Conservation (phyloP, 495 filamentous ascomycete genomes). For the Lineolata rhizophorae region DNA sequence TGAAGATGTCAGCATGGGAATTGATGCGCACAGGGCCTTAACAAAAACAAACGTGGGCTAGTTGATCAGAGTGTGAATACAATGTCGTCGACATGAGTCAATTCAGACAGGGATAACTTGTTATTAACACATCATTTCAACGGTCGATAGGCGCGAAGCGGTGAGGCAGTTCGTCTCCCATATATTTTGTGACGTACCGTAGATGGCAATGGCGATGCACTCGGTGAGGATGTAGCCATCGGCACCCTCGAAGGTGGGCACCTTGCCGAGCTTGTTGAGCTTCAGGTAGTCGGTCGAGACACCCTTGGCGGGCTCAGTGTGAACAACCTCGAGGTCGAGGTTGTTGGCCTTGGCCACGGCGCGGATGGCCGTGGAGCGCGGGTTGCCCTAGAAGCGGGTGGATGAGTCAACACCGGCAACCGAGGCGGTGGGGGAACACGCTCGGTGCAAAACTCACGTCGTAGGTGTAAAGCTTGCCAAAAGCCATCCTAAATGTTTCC, state of each 20-base stretch:
- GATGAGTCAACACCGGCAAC: constrained; percentile 9
- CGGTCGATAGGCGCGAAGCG: constrained; percentile 4
- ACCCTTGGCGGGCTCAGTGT: constrained; percentile 36
- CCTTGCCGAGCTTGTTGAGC: constrained; percentile 67
- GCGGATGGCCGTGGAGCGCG: constrained; percentile 67
- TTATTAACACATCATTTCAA: constrained; percentile 60
- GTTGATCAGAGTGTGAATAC: constrained; percentile 37
- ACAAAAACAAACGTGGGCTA: constrained; percentile 17
- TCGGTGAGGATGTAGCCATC: constrained; percentile 84
- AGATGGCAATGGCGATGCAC: constrained; percentile 88
- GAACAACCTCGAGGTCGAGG: constrained; percentile 68
- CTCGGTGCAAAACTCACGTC: constrained; percentile 33
- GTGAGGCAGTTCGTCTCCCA: constrained; percentile 4
- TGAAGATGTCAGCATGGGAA: constrained; percentile 7
- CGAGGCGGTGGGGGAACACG: constrained; percentile 1
- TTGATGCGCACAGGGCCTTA: constrained; percentile 15
- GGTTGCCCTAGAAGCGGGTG: constrained; percentile 41
- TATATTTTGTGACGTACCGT: constrained; percentile 43
- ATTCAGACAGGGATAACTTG: constrained; percentile 99
- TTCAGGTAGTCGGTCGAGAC: constrained; percentile 55
- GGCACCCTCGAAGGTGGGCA: constrained; percentile 78
- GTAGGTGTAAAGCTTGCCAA: constrained; percentile 89
- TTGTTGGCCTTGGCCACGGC: constrained; percentile 92
- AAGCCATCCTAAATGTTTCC: constrained; percentile 60
- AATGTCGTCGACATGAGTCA: constrained; percentile 53